These are phyloP conservation scores for Penicillium sclerotigenum DNA, from an alignment of 2,329 filamentous ascomycete genomes.

Conservation along the genomic window DNA sequence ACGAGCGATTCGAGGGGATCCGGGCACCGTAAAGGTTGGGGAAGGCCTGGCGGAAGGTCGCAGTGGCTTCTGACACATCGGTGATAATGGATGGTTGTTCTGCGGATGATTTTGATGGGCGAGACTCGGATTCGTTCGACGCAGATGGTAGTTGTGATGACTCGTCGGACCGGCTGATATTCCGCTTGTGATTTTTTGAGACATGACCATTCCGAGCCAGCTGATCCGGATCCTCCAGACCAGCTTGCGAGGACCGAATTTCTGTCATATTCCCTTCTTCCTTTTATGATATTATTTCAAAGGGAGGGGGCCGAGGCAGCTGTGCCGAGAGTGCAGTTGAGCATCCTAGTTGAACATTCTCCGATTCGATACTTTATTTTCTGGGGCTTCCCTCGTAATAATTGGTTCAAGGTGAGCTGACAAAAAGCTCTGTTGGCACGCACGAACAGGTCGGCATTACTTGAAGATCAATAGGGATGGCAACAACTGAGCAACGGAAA, in stretches of 20 bases:
- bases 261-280: constrained; percentile 33
- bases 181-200: constrained; percentile 21
- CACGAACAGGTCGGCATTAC: constrained; percentile 36
- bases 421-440: constrained; percentile 22
- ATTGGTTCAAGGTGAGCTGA: constrained; percentile 26
- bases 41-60: constrained; percentile 33
- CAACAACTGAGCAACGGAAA: constrained; percentile 11
- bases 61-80: constrained; percentile 30
- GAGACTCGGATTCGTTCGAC: constrained; percentile 20
- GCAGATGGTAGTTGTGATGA: constrained; percentile 16
- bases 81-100: constrained; percentile 27
- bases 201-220: constrained; percentile 25
- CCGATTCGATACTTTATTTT: constrained; percentile 11
- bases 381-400: not conserved
- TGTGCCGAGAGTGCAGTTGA: constrained; percentile 24
- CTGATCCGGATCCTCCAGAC: constrained; percentile 31
- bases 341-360: constrained; percentile 34
- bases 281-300: constrained; percentile 2
- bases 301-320: constrained; percentile 19
- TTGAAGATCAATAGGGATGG: constrained; percentile 19
- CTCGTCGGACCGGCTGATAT: constrained; percentile 23
- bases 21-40: constrained; percentile 36
- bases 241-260: constrained; percentile 28
- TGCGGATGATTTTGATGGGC: constrained; percentile 26
- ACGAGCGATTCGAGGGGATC: constrained; percentile 41